Percentiles rank a stretch among this genome's conserved stretches.
phyloP scores from a whole-genome alignment of 768 basidiomycete species.

The Zangia roseola region DNA sequence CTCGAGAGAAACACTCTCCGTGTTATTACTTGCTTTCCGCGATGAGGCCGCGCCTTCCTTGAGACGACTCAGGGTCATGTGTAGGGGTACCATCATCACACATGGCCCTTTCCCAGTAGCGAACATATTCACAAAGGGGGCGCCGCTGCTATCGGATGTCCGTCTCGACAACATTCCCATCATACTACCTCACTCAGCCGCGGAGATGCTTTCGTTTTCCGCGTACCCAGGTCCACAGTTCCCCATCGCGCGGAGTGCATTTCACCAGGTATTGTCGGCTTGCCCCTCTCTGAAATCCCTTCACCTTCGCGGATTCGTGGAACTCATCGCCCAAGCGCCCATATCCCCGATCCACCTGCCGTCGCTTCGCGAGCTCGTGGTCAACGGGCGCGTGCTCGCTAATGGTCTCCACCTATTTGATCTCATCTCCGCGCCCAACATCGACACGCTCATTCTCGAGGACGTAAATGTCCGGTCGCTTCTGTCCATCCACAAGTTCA shows the following conservation, averaged over 20 bases:
- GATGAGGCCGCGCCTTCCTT: slow-evolving; percentile 28
- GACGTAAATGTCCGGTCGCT: slow-evolving; percentile 29
- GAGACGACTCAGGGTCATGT: slow-evolving; percentile 28
- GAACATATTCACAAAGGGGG: slow-evolving; percentile 30
- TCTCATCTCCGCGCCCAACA: slow-evolving; percentile 31
- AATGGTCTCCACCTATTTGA: slow-evolving; percentile 33
- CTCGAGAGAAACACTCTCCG: slow-evolving; percentile 29
- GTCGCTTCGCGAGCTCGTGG: slow-evolving; percentile 29
- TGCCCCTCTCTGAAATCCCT: slow-evolving; percentile 24
- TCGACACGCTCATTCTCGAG: slow-evolving; percentile 32
- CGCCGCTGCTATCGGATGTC: slow-evolving; percentile 31
- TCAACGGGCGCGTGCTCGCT: slow-evolving; percentile 29
- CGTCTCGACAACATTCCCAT: slow-evolving; percentile 34
- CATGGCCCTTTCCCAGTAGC: slow-evolving; percentile 26
- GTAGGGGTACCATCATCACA: slow-evolving; percentile 28
- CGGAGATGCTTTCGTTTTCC: slow-evolving; percentile 32
- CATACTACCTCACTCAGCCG: slow-evolving; percentile 18
- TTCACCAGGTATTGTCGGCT: slow-evolving; percentile 17
- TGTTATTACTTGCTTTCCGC: slow-evolving; percentile 23
- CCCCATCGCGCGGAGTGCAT: slow-evolving; percentile 24
- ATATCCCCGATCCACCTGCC: slow-evolving; percentile 24
- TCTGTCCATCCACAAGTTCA: slow-evolving; percentile 28
- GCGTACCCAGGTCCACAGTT: slow-evolving; percentile 34
- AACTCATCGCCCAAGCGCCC: slow-evolving; percentile 20
- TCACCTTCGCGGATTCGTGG: slow-evolving; percentile 33